Base-by-base conservation (phyloP, 306 rosid genomes). In the Castanea sativa region DNA sequence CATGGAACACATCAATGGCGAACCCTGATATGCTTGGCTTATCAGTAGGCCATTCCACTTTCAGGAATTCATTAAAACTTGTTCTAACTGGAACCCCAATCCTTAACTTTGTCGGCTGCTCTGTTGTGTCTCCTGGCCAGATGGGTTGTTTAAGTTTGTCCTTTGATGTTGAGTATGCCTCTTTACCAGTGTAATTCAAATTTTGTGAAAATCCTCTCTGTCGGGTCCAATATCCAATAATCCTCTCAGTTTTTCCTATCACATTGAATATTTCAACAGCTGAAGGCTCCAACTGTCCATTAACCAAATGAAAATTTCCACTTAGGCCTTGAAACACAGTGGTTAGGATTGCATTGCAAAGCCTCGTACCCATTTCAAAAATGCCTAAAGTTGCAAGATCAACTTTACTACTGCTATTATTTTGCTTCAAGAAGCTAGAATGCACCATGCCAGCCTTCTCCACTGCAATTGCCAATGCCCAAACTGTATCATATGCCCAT, bases 401-500 rank as follows among this genome's bases (percentile, higher is more conserved):
- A 14, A 45, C 53, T 9, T 45, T 45, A 45, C 53, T 45, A 0
- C 15, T 45, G 20, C 43, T 73, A 6, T 3, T 79, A 32, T 77
- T 72, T 4, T 6, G 57, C 15, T 21, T 68, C 1, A 6, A 20
- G 15, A 35, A 25, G 20, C 73, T 38, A 2, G 59, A 38, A 2
- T n/a, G 32, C 33, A 10, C 19, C 0, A 8, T 18, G 2, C 55
- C 51, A 23, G 73, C 76, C 29, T 73, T 79, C 69, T 82, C 76
- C 3, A 74, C 69, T 16, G 81, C 84, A 59, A 30, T 52, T 2
- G 81, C 86, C 21, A 81, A 63, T 14, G 87, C 86, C 77, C 78
- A 60, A 12, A 79, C n/a, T 23, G 87, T 79, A 45, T 81, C 87
- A 69, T 87, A 84, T 29, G 90, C 90, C 90, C 80, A 80, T 25